Evolutionary conservation across 2,329 filamentous ascomycete genomes (phyloP), one percentile per base, ranked within the genome.

Genomic region (Fusarium proliferatum): DNA sequence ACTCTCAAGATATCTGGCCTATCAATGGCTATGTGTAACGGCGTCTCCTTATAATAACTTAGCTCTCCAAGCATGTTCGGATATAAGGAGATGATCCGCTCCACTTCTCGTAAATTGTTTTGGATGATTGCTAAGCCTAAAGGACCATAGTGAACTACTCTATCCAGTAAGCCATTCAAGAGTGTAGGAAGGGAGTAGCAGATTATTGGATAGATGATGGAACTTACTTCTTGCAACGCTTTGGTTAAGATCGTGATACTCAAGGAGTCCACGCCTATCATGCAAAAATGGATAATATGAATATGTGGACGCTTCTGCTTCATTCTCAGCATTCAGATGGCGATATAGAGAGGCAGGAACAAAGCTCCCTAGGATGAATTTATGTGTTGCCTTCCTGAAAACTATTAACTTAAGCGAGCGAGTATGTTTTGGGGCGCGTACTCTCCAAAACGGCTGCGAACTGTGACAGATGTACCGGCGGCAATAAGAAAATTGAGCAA

Each of bases 381-480:
- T 30, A 10, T 30, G 30, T 30, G 9, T 7, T 30, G 30, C 30
- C 30, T 7, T 10, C 9, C 30, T 30, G 30, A 30, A 30, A 12
- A 30, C 10, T 30, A 30, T 30, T 30, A 30, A 30, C 10, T 30
- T 30, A 12, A 30, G 10, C 9, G 11, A 12, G 9, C 30, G 30
- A 30, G 10, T 30, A 12, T 30, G 3, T 30, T 48, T 6, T 30
- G 6, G 19, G 9, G 19, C 1, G 11, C 26, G 3, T n/a, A 49
- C 46, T 1, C 0, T 49, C 19, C 46, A 5, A 1, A 0, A 4
- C 0, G 2, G 13, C 0, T 0, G 1, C 28, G 28, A 17, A 10
- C 9, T 7, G 21, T n/a, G 15, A 49, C 19, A 12, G 28, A 30
- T 4, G 46, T 30, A 6, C 46, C 46, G 2, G 46, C 19, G 15